phyloP scores from a whole-genome alignment of 768 basidiomycete genomes.

The Fomitopsis pulvina region DNA sequence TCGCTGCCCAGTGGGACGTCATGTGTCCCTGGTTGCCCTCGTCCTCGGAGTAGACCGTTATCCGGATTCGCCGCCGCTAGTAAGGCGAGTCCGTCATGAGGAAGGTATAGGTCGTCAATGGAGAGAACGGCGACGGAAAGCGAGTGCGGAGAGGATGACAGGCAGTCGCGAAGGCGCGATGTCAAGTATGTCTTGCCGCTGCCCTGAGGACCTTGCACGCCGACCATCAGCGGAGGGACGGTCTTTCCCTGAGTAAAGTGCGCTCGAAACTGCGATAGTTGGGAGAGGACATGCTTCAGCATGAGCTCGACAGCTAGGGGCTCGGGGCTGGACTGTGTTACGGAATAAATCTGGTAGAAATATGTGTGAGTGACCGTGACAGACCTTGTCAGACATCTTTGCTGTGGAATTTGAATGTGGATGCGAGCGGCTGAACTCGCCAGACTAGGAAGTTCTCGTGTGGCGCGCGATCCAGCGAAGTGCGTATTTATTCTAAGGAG shows the following conservation, averaged over 20 bases:
- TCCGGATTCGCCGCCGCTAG: slow-evolving; percentile 49
- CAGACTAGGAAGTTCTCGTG: too few relatives aligned
- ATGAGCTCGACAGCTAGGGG: slow-evolving; percentile 33
- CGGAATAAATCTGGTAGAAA: too few relatives aligned
- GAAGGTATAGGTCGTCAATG: slow-evolving; percentile 83
- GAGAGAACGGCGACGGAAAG: slow-evolving; percentile 62
- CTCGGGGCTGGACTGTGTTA: background rate
- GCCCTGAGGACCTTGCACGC: slow-evolving; percentile 90
- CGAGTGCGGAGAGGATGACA: slow-evolving; percentile 36
- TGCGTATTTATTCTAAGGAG: too few relatives aligned
- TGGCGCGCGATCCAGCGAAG: too few relatives aligned
- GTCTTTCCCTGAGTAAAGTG: slow-evolving; percentile 7
- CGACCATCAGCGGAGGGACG: slow-evolving; percentile 67
- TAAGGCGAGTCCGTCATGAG: slow-evolving; percentile 50
- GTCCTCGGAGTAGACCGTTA: slow-evolving; percentile 68
- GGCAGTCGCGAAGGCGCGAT: slow-evolving; percentile 38
- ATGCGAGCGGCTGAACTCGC: too few relatives aligned
- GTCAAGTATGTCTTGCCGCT: slow-evolving; percentile 87
- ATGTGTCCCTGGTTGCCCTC: slow-evolving; percentile 94
- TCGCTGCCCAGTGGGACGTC: slow-evolving; percentile 62
- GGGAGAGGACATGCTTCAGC: slow-evolving; percentile 30
- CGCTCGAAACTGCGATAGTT: slow-evolving; percentile 27
- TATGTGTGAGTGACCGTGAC: background rate
- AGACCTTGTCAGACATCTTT: background rate
- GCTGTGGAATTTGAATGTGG: too few relatives aligned